phyloP scores from a whole-genome alignment of 306 rosid genomes.

The Astragalus glycyphyllos region DNA sequence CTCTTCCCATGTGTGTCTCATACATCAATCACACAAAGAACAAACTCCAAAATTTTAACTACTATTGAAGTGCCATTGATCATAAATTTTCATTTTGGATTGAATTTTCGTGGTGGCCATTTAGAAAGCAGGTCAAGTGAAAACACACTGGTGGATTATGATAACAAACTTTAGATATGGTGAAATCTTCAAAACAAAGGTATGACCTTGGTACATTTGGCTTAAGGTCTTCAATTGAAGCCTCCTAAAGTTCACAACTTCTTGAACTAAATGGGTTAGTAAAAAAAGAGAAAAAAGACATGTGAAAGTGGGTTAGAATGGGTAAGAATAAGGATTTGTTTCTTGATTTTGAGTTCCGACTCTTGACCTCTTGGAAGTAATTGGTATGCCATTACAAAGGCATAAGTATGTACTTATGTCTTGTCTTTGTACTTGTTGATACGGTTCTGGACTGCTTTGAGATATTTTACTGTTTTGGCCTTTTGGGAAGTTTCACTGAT shows the following conservation, averaged over 20 bases:
- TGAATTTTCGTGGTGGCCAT: conserved; percentile 32
- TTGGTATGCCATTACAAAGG: conserved; percentile 12
- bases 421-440: conserved; percentile 18
- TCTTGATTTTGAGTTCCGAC: conserved; percentile 19
- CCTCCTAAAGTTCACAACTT: conserved; percentile 26
- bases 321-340: conserved; percentile 10
- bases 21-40: conserved; percentile 27
- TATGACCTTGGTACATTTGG: conserved; percentile 22
- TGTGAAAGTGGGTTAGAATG: conserved; percentile 22
- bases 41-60: conserved; percentile 36
- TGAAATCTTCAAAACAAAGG: conserved; percentile 24
- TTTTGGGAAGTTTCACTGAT: not conserved
- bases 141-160: conserved; percentile 14
- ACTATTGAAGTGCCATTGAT: conserved; percentile 31
- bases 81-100: conserved; percentile 33
- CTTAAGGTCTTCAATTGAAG: conserved; percentile 15
- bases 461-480: not conserved
- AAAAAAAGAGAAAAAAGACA: not conserved
- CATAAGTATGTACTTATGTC: conserved; percentile 15
- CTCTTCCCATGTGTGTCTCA: conserved; percentile 26
- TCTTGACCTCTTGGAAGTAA: conserved; percentile 27
- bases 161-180: conserved; percentile 19
- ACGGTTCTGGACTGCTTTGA: conserved; percentile 27
- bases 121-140: conserved; percentile 17
- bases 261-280: conserved; percentile 9